Evolutionary conservation across 2,329 filamentous ascomycete species (phyloP).

Genomic region (Curvularia lunata): DNA sequence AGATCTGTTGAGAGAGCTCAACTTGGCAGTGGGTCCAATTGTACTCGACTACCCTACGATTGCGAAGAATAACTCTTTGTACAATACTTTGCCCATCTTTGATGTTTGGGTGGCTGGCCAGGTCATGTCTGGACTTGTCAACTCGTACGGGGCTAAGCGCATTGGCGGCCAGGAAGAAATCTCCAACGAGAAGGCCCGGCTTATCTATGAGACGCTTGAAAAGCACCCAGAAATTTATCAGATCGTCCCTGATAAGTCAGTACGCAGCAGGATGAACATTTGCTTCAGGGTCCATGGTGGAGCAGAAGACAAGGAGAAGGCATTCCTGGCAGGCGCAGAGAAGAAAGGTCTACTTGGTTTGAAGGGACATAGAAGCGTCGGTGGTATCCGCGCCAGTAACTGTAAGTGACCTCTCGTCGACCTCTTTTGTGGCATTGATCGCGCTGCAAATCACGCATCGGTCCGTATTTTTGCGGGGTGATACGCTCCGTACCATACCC

Average conservation of each 20-base stretch:
- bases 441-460: conserved; percentile 14
- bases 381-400: conserved; percentile 84
- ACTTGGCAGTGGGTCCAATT: conserved; percentile 77
- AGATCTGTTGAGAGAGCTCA: conserved; percentile 73
- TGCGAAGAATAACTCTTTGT: conserved; percentile 91
- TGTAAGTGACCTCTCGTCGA: conserved; percentile 54
- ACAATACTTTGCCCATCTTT: conserved; percentile 96
- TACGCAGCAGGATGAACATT: conserved; percentile 90
- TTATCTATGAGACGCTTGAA: conserved; percentile 81
- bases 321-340: conserved; percentile 76
- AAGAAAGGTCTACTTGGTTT: conserved; percentile 74
- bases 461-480: conserved; percentile 1
- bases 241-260: conserved; percentile 76
- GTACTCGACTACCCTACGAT: conserved; percentile 84
- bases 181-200: conserved; percentile 73
- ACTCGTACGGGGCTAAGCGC: conserved; percentile 67
- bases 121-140: conserved; percentile 78
- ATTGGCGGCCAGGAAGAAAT: conserved; percentile 78
- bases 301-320: conserved; percentile 74
- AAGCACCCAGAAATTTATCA: conserved; percentile 74
- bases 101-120: conserved; percentile 91
- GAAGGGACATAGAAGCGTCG: conserved; percentile 87
- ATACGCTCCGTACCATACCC: conserved; percentile 21
- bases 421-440: conserved; percentile 5
- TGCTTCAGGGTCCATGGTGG: conserved; percentile 80